Conservation (phyloP, 371 early-diverging fungal species). For the Mortierella sp. region DNA sequence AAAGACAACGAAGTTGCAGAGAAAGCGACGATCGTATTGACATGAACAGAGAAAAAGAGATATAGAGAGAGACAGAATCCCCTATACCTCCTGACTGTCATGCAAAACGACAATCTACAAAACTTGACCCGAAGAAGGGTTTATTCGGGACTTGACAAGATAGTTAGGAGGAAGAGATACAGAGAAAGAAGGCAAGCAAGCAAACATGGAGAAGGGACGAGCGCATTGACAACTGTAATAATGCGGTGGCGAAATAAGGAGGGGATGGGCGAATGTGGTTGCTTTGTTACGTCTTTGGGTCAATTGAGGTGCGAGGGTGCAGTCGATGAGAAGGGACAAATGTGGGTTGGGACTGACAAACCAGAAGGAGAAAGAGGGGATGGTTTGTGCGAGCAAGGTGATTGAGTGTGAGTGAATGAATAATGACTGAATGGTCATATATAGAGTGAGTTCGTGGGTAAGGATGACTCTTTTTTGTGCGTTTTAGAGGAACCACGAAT, state of each 20-base stretch:
- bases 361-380: neutral
- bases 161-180: too few species aligned
- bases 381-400: neutral
- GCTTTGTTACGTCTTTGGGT: neutral
- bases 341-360: neutral
- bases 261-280: neutral
- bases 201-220: neutral
- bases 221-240: neutral
- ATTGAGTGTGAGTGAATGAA: neutral
- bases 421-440: neutral
- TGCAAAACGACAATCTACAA: neutral
- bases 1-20: neutral
- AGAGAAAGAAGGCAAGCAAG: neutral
- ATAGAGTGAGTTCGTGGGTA: neutral
- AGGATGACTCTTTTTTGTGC: slow-evolving; percentile 11
- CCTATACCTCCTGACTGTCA: too few species aligned
- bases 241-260: neutral
- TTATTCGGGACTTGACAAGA: too few species aligned
- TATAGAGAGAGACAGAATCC: neutral
- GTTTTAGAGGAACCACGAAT: neutral
- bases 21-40: neutral
- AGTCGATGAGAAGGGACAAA: neutral
- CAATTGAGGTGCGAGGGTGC: neutral
- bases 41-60: neutral
- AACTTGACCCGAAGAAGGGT: neutral